Evolutionary conservation across 306 rosid species (phyloP), one percentile per base, ranked within the genome.

Genomic region (Vicia faba): DNA sequence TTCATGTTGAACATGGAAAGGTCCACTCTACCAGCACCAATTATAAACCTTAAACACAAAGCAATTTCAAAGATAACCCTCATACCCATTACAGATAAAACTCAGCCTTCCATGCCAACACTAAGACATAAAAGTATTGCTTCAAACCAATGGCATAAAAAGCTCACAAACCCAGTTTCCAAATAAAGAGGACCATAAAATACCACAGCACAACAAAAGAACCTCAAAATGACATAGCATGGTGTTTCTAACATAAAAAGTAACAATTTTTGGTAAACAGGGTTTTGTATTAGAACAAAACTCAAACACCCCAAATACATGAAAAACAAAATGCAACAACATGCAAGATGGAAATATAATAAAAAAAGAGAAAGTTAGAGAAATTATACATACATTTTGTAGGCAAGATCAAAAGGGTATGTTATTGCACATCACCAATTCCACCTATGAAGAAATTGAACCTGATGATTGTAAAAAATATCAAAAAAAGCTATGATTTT

Each of bases 21-120:
- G 83, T 76, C 83, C 85, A 64, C 79, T 72, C 85, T 80, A 88
- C 84, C 87, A 84, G 85, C 90, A 82, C 87, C 71, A 78, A 84
- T 75, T 71, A 81, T 71, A 73, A 89, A 64, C 79, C 96, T 89
- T 86, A 63, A 79, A 83, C 71, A 75, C 82, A 70, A 84, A 83
- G 92, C 92, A 81, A 82, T 75, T 82, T 60, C 80, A 62, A 74
- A 76, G 74, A 16, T 13, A 39, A 38, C 49, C 15, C 15, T 18
- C 23, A 58, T 3, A 58, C 26, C 26, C n/a, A 58, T 16, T 35
- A 19, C 45, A 51, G 70, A 76, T 66, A 69, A 48, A 75, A 58
- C 83, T 75, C 81, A 69, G 74, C 57, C 68, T 62, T 56, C 40
- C 14, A 80, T 57, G 41, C 74, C 75, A 73, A 72, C 69, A 74